Conservation (phyloP, 805 yeast genomes). For the Starmera dryadoides region DNA sequence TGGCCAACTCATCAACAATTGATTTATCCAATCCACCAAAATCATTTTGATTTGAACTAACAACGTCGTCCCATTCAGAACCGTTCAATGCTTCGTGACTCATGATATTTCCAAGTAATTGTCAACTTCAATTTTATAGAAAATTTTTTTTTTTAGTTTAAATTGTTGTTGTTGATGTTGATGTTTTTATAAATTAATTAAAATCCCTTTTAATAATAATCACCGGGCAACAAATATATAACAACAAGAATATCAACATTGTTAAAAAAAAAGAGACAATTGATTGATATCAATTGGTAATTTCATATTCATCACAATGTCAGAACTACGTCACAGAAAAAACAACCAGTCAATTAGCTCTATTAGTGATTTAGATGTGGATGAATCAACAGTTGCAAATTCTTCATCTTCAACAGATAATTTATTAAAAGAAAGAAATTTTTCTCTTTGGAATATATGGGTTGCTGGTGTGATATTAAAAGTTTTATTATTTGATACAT, state of each 20-base stretch:
- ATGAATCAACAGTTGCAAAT: background rate
- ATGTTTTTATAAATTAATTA: too few species aligned
- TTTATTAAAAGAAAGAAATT: constrained; percentile 19
- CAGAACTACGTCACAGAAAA: background rate
- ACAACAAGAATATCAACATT: too few species aligned
- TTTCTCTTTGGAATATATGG: constrained; percentile 60
- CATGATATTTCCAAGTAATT: constrained; percentile 21
- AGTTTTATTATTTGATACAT: constrained; percentile 63
- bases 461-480: constrained; percentile 55
- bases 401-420: too few species aligned
- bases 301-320: too few species aligned
- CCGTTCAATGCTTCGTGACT: constrained; percentile 44
- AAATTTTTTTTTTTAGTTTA: background rate
- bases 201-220: too few species aligned
- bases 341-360: background rate
- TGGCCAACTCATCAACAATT: constrained; percentile 13
- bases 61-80: constrained; percentile 55
- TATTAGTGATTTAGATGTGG: background rate
- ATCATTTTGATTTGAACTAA: constrained; percentile 27
- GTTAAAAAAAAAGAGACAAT: too few species aligned
- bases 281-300: too few species aligned
- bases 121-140: background rate
- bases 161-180: background rate
- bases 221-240: too few species aligned
- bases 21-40: background rate